phyloP scores from a whole-genome alignment of 2,329 filamentous ascomycete species.

The Fusarium pseudograminearum region DNA sequence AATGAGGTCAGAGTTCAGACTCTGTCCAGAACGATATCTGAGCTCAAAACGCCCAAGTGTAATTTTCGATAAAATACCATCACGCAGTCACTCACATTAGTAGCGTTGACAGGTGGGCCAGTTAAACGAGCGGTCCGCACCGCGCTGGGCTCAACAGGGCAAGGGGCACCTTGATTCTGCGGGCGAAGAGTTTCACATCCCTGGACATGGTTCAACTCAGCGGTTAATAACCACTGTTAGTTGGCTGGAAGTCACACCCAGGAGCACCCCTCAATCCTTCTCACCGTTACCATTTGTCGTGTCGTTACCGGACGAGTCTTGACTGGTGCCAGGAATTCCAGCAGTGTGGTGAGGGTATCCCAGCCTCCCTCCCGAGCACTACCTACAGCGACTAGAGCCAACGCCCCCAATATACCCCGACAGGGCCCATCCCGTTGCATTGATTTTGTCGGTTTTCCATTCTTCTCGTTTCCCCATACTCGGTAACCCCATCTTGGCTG shows the following conservation, averaged over 20 bases:
- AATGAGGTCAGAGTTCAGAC: slow-evolving; percentile 3
- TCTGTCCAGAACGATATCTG: neutral
- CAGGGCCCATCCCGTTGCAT: slow-evolving; percentile 6
- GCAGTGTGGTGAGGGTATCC: slow-evolving; percentile 4
- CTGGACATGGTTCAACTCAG: slow-evolving; percentile 1
- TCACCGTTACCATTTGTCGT: slow-evolving; percentile 1
- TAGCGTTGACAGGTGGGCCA: slow-evolving; percentile 5
- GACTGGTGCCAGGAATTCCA: neutral
- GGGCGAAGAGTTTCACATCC: slow-evolving; percentile 18
- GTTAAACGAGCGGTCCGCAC: slow-evolving; percentile 12
- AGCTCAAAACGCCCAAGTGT: slow-evolving; percentile 2
- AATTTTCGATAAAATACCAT: neutral
- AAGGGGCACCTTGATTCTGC: slow-evolving; percentile 2
- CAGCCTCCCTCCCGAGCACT: slow-evolving; percentile 4
- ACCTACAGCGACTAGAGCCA: neutral
- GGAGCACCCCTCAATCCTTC: neutral
- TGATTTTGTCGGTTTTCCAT: slow-evolving; percentile 19
- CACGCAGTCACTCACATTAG: slow-evolving; percentile 10
- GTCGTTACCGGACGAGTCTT: neutral
- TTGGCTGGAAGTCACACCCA: slow-evolving; percentile 6
- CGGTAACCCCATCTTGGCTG: slow-evolving; percentile 12
- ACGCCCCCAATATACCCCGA: slow-evolving; percentile 10
- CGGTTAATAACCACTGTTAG: slow-evolving; percentile 12
- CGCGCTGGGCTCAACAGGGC: slow-evolving; percentile 11
- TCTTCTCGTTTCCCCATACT: slow-evolving; percentile 9